phyloP scores from a whole-genome alignment of 2,329 filamentous ascomycete genomes.

The Penicillium hesseltinei region DNA sequence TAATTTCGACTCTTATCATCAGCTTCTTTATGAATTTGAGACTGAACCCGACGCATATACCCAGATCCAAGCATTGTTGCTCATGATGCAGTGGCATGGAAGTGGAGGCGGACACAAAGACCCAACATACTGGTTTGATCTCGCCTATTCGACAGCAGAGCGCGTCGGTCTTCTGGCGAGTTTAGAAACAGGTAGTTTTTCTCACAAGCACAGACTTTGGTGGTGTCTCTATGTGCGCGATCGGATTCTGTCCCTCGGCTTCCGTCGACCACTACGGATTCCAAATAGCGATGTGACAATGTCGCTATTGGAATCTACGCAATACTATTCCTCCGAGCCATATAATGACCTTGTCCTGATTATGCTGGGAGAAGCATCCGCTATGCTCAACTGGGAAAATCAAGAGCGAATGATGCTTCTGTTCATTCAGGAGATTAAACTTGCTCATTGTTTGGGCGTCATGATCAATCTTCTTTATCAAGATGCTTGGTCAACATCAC shows the following conservation, averaged over 20 bases:
- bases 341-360: slow-evolving; percentile 1
- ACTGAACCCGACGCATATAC: slow-evolving; percentile 10
- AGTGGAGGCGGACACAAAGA: slow-evolving; percentile 8
- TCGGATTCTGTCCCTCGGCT: slow-evolving; percentile 9
- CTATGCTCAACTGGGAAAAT: slow-evolving; percentile 9
- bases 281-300: slow-evolving; percentile 8
- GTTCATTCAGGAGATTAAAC: slow-evolving; percentile 8
- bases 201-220: slow-evolving; percentile 10
- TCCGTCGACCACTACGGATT: slow-evolving; percentile 8
- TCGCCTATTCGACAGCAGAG: slow-evolving; percentile 15
- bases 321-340: slow-evolving; percentile 8
- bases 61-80: slow-evolving; percentile 14
- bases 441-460: slow-evolving; percentile 4
- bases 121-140: slow-evolving; percentile 15
- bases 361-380: slow-evolving; percentile 6
- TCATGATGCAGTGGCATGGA: slow-evolving; percentile 16
- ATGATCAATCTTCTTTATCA: slow-evolving; percentile 5
- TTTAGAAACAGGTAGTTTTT: slow-evolving; percentile 8
- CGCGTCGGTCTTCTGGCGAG: slow-evolving; percentile 6
- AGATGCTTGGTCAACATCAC: background rate
- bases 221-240: slow-evolving; percentile 18
- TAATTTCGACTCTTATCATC: background rate
- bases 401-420: slow-evolving; percentile 10
- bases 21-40: slow-evolving; percentile 15
- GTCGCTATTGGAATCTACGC: slow-evolving; percentile 6